These are phyloP conservation scores for Cephalotrichum gorgonifer DNA, from an alignment of 2,329 filamentous ascomycete species.

Conservation along the genomic window DNA sequence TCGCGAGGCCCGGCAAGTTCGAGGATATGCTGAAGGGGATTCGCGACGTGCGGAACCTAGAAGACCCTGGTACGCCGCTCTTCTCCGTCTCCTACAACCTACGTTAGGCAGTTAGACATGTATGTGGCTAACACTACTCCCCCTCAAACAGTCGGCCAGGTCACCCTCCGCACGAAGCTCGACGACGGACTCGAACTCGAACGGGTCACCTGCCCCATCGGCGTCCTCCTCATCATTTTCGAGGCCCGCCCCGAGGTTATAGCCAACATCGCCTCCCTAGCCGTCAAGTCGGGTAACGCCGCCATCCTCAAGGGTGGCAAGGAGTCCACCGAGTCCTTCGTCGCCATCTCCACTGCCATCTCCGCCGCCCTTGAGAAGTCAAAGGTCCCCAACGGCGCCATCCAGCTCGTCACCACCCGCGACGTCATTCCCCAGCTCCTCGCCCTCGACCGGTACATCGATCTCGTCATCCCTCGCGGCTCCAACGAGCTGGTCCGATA, in stretches of 20 bases:
- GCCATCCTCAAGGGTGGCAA: conserved; percentile 96
- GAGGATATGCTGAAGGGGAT: conserved; percentile 98
- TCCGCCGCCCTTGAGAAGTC: conserved; percentile 64
- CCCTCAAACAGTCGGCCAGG: conserved; percentile 58
- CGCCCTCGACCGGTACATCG: conserved; percentile 74
- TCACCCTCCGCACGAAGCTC: conserved; percentile 73
- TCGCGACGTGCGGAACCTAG: conserved; percentile 70
- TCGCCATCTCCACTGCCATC: conserved; percentile 79
- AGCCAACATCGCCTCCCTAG: conserved; percentile 90
- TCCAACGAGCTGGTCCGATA: conserved; percentile 83
- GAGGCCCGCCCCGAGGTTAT: conserved; percentile 97
- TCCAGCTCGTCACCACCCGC: conserved; percentile 89
- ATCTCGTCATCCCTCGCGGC: conserved; percentile 88
- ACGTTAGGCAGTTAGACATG: no score
- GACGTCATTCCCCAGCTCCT: conserved; percentile 86
- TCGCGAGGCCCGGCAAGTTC: conserved; percentile 81
- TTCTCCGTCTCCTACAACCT: background rate
- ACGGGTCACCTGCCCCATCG: conserved; percentile 86
- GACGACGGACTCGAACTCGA: conserved; percentile 81
- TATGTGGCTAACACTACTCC: no score
- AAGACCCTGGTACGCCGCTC: conserved; percentile 65
- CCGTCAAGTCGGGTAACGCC: conserved; percentile 94
- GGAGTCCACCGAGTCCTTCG: conserved; percentile 91
- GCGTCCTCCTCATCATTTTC: conserved; percentile 96
- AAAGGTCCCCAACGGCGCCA: conserved; percentile 70